Base-by-base conservation (phyloP, 306 rosid species). In the Trifolium fragiferum region DNA sequence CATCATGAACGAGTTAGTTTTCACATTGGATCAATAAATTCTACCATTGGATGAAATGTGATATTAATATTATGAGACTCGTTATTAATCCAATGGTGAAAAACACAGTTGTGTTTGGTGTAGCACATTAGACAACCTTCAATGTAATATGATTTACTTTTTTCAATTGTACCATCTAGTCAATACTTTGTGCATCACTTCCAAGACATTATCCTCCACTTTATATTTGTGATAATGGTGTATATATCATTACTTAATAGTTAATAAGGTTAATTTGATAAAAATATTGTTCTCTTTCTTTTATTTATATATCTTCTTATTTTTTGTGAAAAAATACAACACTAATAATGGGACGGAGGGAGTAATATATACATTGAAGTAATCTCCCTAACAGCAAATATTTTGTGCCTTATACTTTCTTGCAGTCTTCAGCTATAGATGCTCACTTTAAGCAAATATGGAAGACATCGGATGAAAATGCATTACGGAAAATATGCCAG, bases 361-460 rank as follows among this genome's bases (percentile, higher is more conserved):
- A 46, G 51, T 46, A 12, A 46, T 46, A 11, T 14, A 46, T 1
- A 14, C 18, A 46, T 46, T 77, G 21, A 47, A 54, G 41, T 70
- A 38, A 43, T 40, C 73, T 75, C 27, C 35, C 54, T 79, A 73
- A 53, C 64, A 38, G 59, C 27, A 35, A 10, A 18, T 59, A 44
- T 32, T 47, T 44, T 46, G n/a, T 25, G 18, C 81, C 70, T 66
- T 61, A 23, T 77, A 77, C 44, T 61, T 72, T 69, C 63, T 71
- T 13, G n/a, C 67, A 90, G 97, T 75, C 77, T 74, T 70, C 49
- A 7, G 92, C 89, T 49, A 88, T 87, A 86, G 82, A 87, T 85
- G 94, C 94, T 47, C 93, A 94, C 72, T 93, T 91, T 85, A 88
- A 93, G 70, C 98, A 93, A 84, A 84, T 93, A 86, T 89, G 93